Conservation (phyloP, 805 yeast genomes). For the Candida succiphila region DNA sequence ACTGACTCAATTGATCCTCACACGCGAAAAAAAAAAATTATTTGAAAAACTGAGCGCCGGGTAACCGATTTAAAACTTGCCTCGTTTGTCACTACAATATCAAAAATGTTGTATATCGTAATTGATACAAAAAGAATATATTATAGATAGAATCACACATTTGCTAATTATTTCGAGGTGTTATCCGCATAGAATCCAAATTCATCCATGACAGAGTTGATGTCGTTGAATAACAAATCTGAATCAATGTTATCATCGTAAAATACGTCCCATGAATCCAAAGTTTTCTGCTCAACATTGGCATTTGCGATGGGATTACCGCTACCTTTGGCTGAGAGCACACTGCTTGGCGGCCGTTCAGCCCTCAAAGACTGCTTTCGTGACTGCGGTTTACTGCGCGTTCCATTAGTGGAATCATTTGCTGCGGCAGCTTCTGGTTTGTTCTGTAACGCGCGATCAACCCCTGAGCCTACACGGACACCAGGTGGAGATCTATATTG, state of each 20-base stretch:
- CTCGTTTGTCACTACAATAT: too few species aligned
- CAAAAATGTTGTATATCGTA: too few species aligned
- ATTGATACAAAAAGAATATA: too few species aligned
- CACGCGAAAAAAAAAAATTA: too few species aligned
- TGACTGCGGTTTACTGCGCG: not conserved
- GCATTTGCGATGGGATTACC: not conserved
- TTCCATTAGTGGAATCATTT: not conserved
- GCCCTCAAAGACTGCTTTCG: not conserved
- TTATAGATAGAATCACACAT: too few species aligned
- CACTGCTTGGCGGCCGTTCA: too few species aligned
- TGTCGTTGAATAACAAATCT: constrained; percentile 66
- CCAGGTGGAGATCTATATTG: constrained; percentile 9
- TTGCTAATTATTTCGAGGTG: too few species aligned
- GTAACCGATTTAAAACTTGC: too few species aligned
- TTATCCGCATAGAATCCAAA: constrained; percentile 69
- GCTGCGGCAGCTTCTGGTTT: not conserved
- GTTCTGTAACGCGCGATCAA: too few species aligned
- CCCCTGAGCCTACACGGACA: too few species aligned
- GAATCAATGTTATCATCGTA: constrained; percentile 29
- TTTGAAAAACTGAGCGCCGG: too few species aligned
- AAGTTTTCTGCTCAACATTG: constrained; percentile 18
- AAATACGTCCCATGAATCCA: constrained; percentile 29
- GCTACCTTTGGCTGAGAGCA: not conserved
- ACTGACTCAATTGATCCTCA: too few species aligned
- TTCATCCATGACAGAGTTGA: constrained; percentile 83